Evolutionary conservation across 257 asterid species (phyloP).

Genomic region (Nicotiana benthamiana): DNA sequence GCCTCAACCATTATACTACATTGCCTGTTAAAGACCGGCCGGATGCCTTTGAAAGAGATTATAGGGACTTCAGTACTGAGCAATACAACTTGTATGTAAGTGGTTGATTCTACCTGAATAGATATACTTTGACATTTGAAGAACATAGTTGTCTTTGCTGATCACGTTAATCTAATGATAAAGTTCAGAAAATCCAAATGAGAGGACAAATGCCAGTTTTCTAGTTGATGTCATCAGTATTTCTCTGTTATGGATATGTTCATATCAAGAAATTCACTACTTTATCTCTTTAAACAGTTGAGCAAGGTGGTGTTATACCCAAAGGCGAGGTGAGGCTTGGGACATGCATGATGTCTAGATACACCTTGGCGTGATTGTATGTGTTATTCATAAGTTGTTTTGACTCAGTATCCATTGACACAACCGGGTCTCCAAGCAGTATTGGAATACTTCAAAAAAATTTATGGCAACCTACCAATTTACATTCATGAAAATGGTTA

Average conservation of each 20-base stretch:
- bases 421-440: background rate
- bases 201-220: background rate
- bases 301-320: background rate
- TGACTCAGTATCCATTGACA: background rate
- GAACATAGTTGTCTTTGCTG: background rate
- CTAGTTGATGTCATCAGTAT: background rate
- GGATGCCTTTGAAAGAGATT: background rate
- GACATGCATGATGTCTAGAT: background rate
- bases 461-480: constrained; percentile 42
- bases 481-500: constrained; percentile 34
- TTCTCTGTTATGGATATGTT: background rate
- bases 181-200: background rate
- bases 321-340: background rate
- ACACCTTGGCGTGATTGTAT: background rate
- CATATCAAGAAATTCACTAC: background rate
- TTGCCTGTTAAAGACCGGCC: constrained; percentile 22
- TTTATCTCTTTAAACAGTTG: background rate
- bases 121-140: background rate
- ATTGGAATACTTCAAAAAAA: constrained; percentile 16
- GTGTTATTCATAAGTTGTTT: background rate
- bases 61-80: background rate
- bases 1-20: constrained; percentile 38
- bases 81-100: background rate
- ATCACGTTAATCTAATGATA: background rate
- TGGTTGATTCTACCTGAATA: background rate